These are phyloP conservation scores for Stipa capillata DNA, from an alignment of 176 grass and related monocot genomes.

Conservation along the genomic window DNA sequence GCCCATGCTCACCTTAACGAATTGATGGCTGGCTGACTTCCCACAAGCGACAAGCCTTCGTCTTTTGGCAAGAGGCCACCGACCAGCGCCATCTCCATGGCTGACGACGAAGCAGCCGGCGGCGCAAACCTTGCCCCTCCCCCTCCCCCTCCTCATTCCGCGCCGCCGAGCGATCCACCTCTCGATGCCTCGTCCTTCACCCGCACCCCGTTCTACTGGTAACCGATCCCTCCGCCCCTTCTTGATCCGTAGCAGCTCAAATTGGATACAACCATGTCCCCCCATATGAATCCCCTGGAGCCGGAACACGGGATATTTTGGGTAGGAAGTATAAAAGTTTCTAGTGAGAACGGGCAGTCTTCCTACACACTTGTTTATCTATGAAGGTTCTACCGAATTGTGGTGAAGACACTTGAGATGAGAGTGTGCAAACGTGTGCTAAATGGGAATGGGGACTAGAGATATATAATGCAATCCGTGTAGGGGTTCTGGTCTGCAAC, in stretches of 20 bases:
- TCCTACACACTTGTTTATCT: background rate
- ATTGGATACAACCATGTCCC: background rate
- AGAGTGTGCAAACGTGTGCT: background rate
- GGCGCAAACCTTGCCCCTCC: background rate
- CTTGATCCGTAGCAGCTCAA: background rate
- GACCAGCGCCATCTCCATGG: slow-evolving; percentile 34
- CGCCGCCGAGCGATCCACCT: background rate
- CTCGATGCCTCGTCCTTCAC: slow-evolving; percentile 32
- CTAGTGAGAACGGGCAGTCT: background rate
- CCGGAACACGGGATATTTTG: background rate
- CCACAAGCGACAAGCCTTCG: background rate
- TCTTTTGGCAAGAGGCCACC: background rate
- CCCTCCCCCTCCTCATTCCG: background rate
- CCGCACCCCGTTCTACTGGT: slow-evolving; percentile 79
- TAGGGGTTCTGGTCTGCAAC: background rate
- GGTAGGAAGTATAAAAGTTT: background rate
- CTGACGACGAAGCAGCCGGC: background rate
- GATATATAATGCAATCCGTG: background rate
- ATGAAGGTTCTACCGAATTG: background rate
- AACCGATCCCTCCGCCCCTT: background rate
- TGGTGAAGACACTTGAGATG: background rate
- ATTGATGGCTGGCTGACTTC: background rate
- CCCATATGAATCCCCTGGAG: background rate
- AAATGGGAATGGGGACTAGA: background rate
- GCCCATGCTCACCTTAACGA: background rate